Percentiles rank a stretch among this genome's conserved stretches.
phyloP scores from a whole-genome alignment of 2,329 filamentous ascomycete genomes.

The Diaporthe nobilis region DNA sequence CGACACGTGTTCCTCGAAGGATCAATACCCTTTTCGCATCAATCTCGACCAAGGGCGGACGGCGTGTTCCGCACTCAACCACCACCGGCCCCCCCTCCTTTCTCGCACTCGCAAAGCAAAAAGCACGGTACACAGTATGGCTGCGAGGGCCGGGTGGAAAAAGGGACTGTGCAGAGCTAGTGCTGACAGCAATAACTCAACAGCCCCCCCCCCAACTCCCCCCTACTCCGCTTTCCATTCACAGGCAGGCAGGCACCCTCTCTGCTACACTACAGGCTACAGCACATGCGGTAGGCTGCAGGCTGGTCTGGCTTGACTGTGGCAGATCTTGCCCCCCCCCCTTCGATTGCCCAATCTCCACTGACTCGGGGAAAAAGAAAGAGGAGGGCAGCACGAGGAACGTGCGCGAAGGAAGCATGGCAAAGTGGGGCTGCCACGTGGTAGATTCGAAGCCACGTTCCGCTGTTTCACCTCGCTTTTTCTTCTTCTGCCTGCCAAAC shows the following conservation, averaged over 20 bases:
- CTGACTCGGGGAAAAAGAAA: constrained; percentile 19
- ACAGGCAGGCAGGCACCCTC: neutral
- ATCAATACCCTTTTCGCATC: constrained; percentile 29
- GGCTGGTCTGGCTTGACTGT: constrained; percentile 4
- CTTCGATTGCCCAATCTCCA: constrained; percentile 31
- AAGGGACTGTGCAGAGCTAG: constrained; percentile 27
- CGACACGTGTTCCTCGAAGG: constrained; percentile 32
- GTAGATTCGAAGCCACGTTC: constrained; percentile 33
- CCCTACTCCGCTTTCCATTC: constrained; percentile 1
- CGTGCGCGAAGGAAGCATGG: constrained; percentile 37
- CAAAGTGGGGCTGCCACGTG: constrained; percentile 44
- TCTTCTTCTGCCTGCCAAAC: constrained; percentile 2
- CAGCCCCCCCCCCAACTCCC: neutral
- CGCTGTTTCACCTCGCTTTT: constrained; percentile 22
- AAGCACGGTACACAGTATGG: constrained; percentile 5
- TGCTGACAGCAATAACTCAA: neutral
- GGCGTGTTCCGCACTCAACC: constrained; percentile 12
- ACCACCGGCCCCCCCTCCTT: neutral
- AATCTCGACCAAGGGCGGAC: constrained; percentile 16
- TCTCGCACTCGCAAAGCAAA: constrained; percentile 4
- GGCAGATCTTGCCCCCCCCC: constrained; percentile 7
- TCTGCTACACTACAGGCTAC: neutral
- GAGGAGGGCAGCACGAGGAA: constrained; percentile 22
- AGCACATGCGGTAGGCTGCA: neutral
- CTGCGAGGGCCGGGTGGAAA: neutral